These are phyloP conservation scores for Fusarium sp. DNA, from an alignment of 2,329 filamentous ascomycete genomes.

Conservation along the genomic window DNA sequence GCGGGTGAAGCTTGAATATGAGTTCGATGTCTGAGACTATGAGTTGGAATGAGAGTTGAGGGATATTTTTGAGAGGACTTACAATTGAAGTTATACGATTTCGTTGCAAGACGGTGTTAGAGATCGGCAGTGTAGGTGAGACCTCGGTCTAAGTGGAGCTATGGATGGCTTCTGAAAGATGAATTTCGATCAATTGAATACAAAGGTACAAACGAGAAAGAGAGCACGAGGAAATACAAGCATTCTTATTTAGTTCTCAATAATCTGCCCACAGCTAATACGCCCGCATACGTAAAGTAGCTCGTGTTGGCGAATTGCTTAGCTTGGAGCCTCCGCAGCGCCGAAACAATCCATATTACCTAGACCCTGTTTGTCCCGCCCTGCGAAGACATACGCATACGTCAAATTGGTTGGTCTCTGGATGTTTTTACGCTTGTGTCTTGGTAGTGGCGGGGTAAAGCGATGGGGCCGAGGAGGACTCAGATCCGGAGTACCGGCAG, in stretches of 20 bases:
- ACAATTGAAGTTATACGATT: not conserved
- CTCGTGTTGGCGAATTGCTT: conserved; percentile 21
- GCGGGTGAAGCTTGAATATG: conserved; percentile 8
- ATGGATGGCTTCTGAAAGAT: conserved; percentile 15
- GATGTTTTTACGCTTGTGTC: conserved; percentile 13
- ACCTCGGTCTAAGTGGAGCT: conserved; percentile 33
- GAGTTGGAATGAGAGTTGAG: not conserved
- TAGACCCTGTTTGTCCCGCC: conserved; percentile 13
- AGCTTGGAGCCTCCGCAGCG: conserved; percentile 34
- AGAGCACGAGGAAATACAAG: conserved; percentile 9
- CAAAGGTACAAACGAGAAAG: not conserved
- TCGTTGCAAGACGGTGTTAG: not conserved
- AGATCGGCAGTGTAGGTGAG: not conserved
- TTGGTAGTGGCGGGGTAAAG: conserved; percentile 42
- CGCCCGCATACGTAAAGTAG: conserved; percentile 22
- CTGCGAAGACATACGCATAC: conserved; percentile 21
- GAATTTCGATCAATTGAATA: conserved; percentile 1
- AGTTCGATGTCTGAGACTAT: not conserved
- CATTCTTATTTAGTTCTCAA: conserved; percentile 32
- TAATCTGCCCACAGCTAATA: conserved; percentile 1
- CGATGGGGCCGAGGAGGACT: conserved; percentile 12
- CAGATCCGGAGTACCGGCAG: conserved; percentile 26
- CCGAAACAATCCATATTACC: conserved; percentile 32
- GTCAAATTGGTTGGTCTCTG: not conserved
- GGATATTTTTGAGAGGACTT: not conserved